Conservation (phyloP, 768 basidiomycete genomes). For the Ephemerocybe angulata region DNA sequence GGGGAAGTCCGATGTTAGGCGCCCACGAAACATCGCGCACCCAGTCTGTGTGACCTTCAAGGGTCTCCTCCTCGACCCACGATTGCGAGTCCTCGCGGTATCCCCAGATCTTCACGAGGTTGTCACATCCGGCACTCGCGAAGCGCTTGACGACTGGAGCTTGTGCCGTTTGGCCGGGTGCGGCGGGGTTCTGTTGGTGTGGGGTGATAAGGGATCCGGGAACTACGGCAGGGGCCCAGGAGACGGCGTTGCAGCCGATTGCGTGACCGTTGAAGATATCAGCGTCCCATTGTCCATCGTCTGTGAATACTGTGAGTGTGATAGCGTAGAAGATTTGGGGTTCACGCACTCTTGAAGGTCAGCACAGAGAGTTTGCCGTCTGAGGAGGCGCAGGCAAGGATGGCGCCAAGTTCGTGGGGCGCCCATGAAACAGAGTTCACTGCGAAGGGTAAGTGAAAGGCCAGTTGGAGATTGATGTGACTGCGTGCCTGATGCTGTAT, state of each 20-base stretch:
- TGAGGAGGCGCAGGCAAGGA: slow-evolving; percentile 93
- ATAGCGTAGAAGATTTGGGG: background rate
- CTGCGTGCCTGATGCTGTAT: slow-evolving; percentile 83
- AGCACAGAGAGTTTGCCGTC: slow-evolving; percentile 97
- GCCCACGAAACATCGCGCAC: slow-evolving; percentile 99
- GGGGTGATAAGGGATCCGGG: slow-evolving; percentile 82
- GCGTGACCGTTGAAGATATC: slow-evolving; percentile 95
- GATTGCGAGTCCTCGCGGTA: slow-evolving; percentile 84
- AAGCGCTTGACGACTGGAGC: slow-evolving; percentile 81
- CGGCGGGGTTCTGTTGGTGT: slow-evolving; percentile 40
- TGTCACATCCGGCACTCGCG: slow-evolving; percentile 94
- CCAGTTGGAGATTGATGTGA: background rate
- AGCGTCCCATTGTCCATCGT: slow-evolving; percentile 94
- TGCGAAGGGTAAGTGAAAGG: slow-evolving; percentile 24
- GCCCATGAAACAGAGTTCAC: slow-evolving; percentile 99
- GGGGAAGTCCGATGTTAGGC: slow-evolving; percentile 91
- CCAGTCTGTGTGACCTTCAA: slow-evolving; percentile 96
- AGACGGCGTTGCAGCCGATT: slow-evolving; percentile 94
- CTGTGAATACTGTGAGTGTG: slow-evolving; percentile 35
- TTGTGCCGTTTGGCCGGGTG: slow-evolving; percentile 43
- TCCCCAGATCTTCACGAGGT: slow-evolving; percentile 91
- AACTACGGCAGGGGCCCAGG: slow-evolving; percentile 91
- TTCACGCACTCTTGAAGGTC: slow-evolving; percentile 84
- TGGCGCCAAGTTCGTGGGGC: slow-evolving; percentile 96
- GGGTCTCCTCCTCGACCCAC: slow-evolving; percentile 86